Base-by-base conservation (phyloP, 2,329 filamentous ascomycete genomes). In the Penicillium sp. region DNA sequence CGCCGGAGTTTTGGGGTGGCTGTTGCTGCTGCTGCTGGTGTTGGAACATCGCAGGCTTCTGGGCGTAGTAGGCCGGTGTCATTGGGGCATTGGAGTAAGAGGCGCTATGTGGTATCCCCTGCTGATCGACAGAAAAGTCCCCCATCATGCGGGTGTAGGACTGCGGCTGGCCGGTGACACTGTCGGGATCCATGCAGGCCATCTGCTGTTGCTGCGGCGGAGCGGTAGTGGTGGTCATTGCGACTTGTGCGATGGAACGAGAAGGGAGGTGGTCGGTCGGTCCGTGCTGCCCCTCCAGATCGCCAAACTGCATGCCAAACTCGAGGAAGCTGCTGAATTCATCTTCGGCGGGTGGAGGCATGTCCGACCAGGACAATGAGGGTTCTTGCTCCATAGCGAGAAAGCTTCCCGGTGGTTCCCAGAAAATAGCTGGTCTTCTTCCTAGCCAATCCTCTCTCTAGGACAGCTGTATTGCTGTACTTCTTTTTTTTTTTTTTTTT, bases 241-340 rank as follows among this genome's bases (percentile, higher is more conserved):
- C 71, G 55, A 76, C 66, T 51, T 72, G 69, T 56, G 73, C 70
- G 56, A 74, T 62, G 50, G 71, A 70, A 61, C 73, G 71, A 60
- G 76, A 69, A 68, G 72, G 69, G 50, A 76, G 68, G 63, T 71
- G 70, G 68, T 76, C 71, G 63, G 70, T 64, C 71, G 75, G 72
- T 73, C 75, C 68, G 71, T 77, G 72, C 71, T 76, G 72, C 71
- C 71, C 70, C 51, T 79, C 75, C 55, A 80, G 68, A 60, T 79
- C 78, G 68, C 79, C 58, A 63, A 83, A 82, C 44, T 78, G 78
- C 67, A 80, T 78, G 62, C 78, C 79, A 70, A 83, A 81, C 58
- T 83, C 80, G 62, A 83, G 77, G 62, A 82, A 80, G 60, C 78
- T 81, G 61, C 80, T 77, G 66, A 83, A 83, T 58, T 83, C 81